These are phyloP conservation scores for Nakaseomyces sp. DNA, from an alignment of 1,139 yeast genomes.

Conservation along the genomic window DNA sequence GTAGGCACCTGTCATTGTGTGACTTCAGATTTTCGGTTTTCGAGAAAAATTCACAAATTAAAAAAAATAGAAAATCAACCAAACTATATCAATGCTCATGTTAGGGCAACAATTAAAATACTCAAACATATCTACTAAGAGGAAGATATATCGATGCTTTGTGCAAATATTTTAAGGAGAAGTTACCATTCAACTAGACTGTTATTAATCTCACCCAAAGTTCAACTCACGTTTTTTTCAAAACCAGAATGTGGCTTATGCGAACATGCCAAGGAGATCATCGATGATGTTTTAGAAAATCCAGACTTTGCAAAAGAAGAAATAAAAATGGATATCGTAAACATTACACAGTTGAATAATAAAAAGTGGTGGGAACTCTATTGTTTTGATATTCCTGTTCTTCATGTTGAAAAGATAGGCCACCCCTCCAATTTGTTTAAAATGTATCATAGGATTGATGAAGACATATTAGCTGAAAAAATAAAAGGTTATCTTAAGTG, in stretches of 20 bases:
- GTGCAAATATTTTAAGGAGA: background rate
- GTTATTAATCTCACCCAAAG: background rate
- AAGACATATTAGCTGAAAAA: conserved; percentile 39
- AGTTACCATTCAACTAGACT: background rate
- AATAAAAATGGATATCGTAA: conserved; percentile 43
- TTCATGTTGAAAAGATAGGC: conserved; percentile 53
- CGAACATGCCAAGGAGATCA: conserved; percentile 54
- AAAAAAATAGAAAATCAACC: too few relatives aligned
- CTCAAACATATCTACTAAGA: background rate
- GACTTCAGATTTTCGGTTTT: too few relatives aligned
- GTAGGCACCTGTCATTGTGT: too few relatives aligned
- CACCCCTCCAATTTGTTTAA: conserved; percentile 42
- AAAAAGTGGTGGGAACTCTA: conserved; percentile 71
- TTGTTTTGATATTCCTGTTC: conserved; percentile 84
- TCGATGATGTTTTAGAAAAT: conserved; percentile 34
- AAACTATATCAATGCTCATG: too few relatives aligned
- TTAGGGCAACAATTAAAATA: too few relatives aligned
- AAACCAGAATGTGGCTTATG: conserved; percentile 76
- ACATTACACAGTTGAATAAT: conserved; percentile 62
- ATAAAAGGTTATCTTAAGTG: conserved; percentile 24
- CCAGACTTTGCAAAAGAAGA: conserved; percentile 20
- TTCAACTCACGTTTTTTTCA: conserved; percentile 55
- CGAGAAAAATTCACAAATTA: too few relatives aligned
- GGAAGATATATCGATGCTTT: background rate
- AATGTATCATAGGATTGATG: conserved; percentile 68